Percentiles rank a stretch among this genome's conserved stretches.
phyloP scores from a whole-genome alignment of 2,329 filamentous ascomycete species.

The Didymella keratinophila region DNA sequence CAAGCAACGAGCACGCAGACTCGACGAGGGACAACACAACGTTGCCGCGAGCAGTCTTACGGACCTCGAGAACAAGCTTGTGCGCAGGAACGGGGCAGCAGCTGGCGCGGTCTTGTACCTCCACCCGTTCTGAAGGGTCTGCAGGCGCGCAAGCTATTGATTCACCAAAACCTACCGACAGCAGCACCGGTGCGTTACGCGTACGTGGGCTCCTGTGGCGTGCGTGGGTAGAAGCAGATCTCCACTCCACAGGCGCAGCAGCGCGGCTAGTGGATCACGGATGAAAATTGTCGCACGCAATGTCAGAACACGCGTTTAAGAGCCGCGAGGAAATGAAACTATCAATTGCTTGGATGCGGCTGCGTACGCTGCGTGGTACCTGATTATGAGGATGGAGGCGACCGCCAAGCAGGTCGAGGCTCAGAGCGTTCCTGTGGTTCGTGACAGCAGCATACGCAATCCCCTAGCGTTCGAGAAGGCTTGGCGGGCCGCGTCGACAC shows the following conservation, averaged over 20 bases:
- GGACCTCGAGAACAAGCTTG: constrained; percentile 4
- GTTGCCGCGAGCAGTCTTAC: constrained; percentile 6
- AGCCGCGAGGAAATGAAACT: constrained; percentile 6
- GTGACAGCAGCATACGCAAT: constrained; percentile 20
- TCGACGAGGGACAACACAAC: background rate
- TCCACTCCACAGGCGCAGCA: constrained; percentile 10
- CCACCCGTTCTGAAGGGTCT: constrained; percentile 15
- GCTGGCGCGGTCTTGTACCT: constrained; percentile 8
- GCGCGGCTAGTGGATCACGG: constrained; percentile 2
- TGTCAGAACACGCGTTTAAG: constrained; percentile 3
- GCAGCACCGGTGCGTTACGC: constrained; percentile 15
- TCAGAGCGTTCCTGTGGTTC: constrained; percentile 10
- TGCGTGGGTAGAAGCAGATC: constrained; percentile 6
- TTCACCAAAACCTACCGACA: constrained; percentile 9
- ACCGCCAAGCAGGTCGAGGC: constrained; percentile 12
- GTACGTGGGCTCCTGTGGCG: constrained; percentile 20
- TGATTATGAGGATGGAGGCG: background rate
- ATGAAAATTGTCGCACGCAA: constrained; percentile 11
- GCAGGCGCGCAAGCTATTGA: constrained; percentile 16
- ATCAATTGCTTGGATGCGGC: background rate
- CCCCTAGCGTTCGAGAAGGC: constrained; percentile 15
- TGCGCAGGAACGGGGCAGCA: constrained; percentile 9
- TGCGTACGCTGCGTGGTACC: background rate
- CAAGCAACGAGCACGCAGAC: constrained; percentile 2
- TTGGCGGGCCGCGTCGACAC: constrained; percentile 16